These are phyloP conservation scores for Lactifluus piperatus DNA, from an alignment of 768 basidiomycete genomes.

Conservation along the genomic window DNA sequence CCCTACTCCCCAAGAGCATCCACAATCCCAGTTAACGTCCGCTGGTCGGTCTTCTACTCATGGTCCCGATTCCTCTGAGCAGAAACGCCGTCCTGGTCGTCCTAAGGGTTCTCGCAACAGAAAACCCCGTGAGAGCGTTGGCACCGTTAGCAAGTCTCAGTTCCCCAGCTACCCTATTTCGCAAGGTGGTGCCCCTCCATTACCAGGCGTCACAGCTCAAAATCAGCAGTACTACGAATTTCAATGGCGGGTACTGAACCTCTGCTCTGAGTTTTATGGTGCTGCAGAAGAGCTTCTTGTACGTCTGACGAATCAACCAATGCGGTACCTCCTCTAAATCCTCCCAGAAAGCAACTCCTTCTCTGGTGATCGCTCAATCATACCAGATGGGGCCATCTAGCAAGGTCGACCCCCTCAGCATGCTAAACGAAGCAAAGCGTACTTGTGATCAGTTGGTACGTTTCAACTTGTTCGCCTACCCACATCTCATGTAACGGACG, in stretches of 20 bases:
- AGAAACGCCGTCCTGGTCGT: conserved; percentile 69
- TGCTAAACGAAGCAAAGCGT: conserved; percentile 70
- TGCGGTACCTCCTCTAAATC: conserved; percentile 6
- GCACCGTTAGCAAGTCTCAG: conserved; percentile 36
- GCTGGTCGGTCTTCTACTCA: conserved; percentile 18
- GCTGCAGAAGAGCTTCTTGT: conserved; percentile 81
- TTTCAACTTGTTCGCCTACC: conserved; percentile 4
- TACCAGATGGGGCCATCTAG: conserved; percentile 63
- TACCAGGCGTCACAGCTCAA: conserved; percentile 44
- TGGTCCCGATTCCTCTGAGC: conserved; percentile 31
- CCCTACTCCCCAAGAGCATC: conserved; percentile 2
- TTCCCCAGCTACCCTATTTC: conserved; percentile 19
- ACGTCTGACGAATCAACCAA: conserved; percentile 27
- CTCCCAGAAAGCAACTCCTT: conserved; percentile 45
- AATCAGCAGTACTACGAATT: conserved; percentile 81
- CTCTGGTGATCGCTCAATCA: conserved; percentile 70
- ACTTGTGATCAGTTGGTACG: conserved; percentile 69
- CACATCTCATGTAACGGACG: conserved; percentile 14
- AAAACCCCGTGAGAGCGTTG: conserved; percentile 36
- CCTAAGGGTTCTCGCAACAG: conserved; percentile 75
- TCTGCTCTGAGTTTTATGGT: conserved; percentile 80
- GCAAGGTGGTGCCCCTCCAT: conserved; percentile 23
- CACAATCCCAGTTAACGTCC: conserved; percentile 2
- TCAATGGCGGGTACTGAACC: conserved; percentile 74
- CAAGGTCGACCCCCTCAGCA: conserved; percentile 63